A percentile compares a stretch with the other conserved stretches of the same genome.
Evolutionary conservation across 331 rosid genomes (phyloP).

Genomic region (Arachis monticola): DNA sequence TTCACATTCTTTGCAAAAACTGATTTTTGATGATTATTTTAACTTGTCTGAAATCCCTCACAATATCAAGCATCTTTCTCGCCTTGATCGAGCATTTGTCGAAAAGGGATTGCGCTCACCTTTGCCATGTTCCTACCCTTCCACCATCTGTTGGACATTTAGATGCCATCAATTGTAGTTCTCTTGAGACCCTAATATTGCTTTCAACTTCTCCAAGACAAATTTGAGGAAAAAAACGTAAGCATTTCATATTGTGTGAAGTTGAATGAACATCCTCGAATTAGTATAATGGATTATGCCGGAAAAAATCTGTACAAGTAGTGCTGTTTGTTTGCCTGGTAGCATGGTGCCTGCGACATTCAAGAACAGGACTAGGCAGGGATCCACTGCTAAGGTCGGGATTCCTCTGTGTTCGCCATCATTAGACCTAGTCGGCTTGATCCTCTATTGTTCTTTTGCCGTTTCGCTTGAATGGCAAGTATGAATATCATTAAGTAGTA

Average conservation of each 20-base stretch:
- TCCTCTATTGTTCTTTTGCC: conserved; percentile 19
- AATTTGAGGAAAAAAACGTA: not conserved
- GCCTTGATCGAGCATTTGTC: conserved; percentile 9
- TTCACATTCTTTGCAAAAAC: not conserved
- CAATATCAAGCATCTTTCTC: conserved; percentile 20
- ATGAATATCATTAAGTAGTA: conserved; percentile 1
- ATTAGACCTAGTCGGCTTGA: not conserved
- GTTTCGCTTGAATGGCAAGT: not conserved
- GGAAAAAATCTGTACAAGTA: not conserved
- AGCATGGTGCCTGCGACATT: conserved; percentile 15
- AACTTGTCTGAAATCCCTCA: not conserved
- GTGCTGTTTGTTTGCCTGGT: conserved; percentile 24
- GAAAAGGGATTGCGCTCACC: not conserved
- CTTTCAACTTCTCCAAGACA: not conserved
- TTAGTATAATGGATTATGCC: conserved; percentile 2
- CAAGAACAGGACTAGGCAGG: not conserved
- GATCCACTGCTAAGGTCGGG: conserved; percentile 1
- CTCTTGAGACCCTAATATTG: conserved; percentile 8
- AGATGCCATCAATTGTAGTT: conserved; percentile 14
- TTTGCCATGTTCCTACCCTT: conserved; percentile 19
- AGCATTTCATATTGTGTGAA: conserved; percentile 26
- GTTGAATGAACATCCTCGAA: not conserved
- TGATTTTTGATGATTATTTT: not conserved
- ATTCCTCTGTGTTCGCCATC: not conserved
- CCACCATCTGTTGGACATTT: conserved; percentile 21